phyloP scores from a whole-genome alignment of 2,329 filamentous ascomycete species.

The Parascedosporium putredinis region DNA sequence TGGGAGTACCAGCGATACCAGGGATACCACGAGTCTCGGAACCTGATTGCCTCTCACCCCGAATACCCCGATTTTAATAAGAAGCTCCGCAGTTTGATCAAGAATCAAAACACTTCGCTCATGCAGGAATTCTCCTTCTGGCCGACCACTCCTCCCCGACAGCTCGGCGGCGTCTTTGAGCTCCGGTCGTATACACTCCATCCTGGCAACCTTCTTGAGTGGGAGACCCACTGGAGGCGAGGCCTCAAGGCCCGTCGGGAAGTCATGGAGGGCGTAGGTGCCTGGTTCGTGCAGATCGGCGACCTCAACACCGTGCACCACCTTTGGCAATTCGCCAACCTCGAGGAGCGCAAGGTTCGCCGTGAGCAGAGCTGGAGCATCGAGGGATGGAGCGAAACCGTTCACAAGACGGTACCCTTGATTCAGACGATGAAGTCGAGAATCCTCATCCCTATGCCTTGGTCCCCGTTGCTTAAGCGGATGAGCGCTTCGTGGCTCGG shows the following conservation, averaged over 20 bases:
- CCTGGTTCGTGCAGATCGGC: conserved; percentile 98
- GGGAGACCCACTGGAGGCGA: conserved; percentile 96
- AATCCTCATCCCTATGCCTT: conserved; percentile 88
- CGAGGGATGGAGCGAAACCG: conserved; percentile 92
- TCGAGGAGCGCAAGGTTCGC: conserved; percentile 83
- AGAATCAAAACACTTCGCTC: conserved; percentile 73
- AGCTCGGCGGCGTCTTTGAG: conserved; percentile 89
- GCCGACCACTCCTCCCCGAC: conserved; percentile 85
- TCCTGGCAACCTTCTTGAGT: conserved; percentile 90
- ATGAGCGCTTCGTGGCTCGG: no score
- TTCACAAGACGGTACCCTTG: conserved; percentile 95
- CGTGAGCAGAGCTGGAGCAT: conserved; percentile 93
- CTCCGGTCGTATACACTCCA: conserved; percentile 93
- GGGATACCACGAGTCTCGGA: conserved; percentile 85
- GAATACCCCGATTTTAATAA: conserved; percentile 75
- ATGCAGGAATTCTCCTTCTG: conserved; percentile 99
- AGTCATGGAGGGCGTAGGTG: conserved; percentile 96
- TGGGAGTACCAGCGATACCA: conserved; percentile 99
- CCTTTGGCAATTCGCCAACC: conserved; percentile 94
- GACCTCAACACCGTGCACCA: conserved; percentile 97
- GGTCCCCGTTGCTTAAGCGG: conserved; percentile 71
- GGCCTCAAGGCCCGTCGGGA: conserved; percentile 84
- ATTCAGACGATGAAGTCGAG: conserved; percentile 95
- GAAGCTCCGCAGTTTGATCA: conserved; percentile 78
- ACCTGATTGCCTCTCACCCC: conserved; percentile 73